Evolutionary conservation across 2,329 filamentous ascomycete genomes (phyloP).

Genomic region (Zymoseptoria pseudotritici): DNA sequence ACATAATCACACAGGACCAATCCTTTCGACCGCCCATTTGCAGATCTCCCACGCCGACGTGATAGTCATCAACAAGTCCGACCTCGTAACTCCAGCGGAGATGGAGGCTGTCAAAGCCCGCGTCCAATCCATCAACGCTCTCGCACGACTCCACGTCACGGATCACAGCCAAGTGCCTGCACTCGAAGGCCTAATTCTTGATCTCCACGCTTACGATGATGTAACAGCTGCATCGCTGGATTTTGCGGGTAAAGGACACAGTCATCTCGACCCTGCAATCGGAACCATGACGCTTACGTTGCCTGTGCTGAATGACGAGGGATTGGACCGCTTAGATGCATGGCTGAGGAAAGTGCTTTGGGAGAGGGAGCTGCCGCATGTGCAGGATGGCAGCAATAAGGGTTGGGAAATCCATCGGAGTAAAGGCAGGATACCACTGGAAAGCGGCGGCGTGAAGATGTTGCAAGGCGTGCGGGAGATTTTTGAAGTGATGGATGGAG

Average conservation of each 20-base stretch:
- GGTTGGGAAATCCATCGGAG: slow-evolving; percentile 76
- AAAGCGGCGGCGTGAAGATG: slow-evolving; percentile 61
- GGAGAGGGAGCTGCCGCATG: slow-evolving; percentile 45
- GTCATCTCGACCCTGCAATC: slow-evolving; percentile 83
- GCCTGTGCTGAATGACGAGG: slow-evolving; percentile 49
- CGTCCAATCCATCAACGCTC: slow-evolving; percentile 77
- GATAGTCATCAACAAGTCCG: slow-evolving; percentile 86
- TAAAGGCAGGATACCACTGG: slow-evolving; percentile 68
- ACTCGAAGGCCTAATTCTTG: slow-evolving; percentile 78
- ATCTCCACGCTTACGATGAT: slow-evolving; percentile 86
- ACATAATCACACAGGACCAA: slow-evolving; percentile 48
- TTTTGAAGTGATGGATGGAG: slow-evolving; percentile 74
- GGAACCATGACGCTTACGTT: slow-evolving; percentile 70
- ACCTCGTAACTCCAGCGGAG: slow-evolving; percentile 66
- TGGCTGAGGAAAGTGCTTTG: slow-evolving; percentile 82
- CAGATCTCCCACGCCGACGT: slow-evolving; percentile 97
- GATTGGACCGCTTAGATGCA: slow-evolving; percentile 60
- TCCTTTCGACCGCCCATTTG: slow-evolving; percentile 86
- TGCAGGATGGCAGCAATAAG: slow-evolving; percentile 6
- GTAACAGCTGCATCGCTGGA: slow-evolving; percentile 60
- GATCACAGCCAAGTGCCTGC: slow-evolving; percentile 70
- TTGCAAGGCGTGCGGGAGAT: slow-evolving; percentile 89
- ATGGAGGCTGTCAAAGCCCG: slow-evolving; percentile 62
- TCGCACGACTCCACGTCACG: slow-evolving; percentile 78
- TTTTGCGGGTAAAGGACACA: slow-evolving; percentile 70